These are phyloP conservation scores for Sesbania bispinosa DNA, from an alignment of 306 rosid species.

Conservation along the genomic window DNA sequence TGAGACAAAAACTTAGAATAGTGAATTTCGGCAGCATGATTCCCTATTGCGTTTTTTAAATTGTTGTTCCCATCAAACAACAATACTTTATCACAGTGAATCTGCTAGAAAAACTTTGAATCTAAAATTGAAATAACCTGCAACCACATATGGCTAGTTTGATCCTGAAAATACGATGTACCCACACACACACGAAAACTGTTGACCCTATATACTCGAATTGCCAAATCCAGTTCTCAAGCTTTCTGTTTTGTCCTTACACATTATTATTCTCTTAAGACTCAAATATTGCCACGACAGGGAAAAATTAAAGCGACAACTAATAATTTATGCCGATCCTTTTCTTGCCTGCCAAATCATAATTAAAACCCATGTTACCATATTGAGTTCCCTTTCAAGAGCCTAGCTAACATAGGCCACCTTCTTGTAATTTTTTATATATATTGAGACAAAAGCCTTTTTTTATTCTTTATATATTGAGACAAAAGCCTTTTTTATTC, in stretches of 20 bases:
- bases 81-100: too few species aligned
- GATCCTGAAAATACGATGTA: slow-evolving; percentile 27
- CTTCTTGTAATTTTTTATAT: neutral
- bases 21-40: slow-evolving; percentile 12
- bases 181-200: neutral
- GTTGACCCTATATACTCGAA: neutral
- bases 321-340: neutral
- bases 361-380: slow-evolving; percentile 13
- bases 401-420: neutral
- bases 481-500: too few species aligned
- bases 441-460: too few species aligned
- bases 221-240: neutral
- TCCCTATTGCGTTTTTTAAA: neutral
- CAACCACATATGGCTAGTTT: slow-evolving; percentile 2
- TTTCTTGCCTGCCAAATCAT: neutral
- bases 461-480: too few species aligned
- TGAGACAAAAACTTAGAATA: slow-evolving; percentile 1
- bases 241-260: neutral
- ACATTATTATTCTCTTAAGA: neutral
- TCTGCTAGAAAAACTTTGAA: neutral
- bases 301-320: neutral
- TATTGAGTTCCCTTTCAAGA: neutral
- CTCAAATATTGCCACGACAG: neutral
- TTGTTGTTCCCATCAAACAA: neutral
- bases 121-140: neutral